These are phyloP conservation scores for Zasmidium cellare DNA, from an alignment of 2,329 filamentous ascomycete species.

Conservation along the genomic window DNA sequence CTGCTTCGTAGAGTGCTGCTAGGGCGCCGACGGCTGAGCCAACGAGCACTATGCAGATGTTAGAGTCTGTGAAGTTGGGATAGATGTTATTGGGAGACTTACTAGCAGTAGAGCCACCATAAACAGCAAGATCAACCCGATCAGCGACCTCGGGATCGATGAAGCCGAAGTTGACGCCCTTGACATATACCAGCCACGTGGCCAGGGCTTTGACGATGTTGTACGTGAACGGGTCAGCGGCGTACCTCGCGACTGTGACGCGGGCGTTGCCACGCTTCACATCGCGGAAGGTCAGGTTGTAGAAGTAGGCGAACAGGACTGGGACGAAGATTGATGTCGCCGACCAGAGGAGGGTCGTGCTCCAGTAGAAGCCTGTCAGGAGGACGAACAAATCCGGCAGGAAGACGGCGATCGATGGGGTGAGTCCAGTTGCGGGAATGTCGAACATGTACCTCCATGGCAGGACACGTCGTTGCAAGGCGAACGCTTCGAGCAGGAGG, in stretches of 20 bases:
- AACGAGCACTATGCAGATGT: slow-evolving; percentile 53
- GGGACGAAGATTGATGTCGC: slow-evolving; percentile 70
- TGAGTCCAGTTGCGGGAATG: slow-evolving; percentile 55
- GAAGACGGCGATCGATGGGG: slow-evolving; percentile 57
- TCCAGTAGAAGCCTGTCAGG: slow-evolving; percentile 77
- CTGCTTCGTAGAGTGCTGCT: slow-evolving; percentile 74
- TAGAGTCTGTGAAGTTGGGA: no score
- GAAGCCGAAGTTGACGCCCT: slow-evolving; percentile 64
- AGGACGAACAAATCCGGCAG: slow-evolving; percentile 81
- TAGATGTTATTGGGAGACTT: no score
- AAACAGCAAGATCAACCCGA: slow-evolving; percentile 66
- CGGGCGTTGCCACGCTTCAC: slow-evolving; percentile 42
- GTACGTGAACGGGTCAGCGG: slow-evolving; percentile 83
- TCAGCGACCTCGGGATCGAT: slow-evolving; percentile 61
- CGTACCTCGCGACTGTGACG: slow-evolving; percentile 51
- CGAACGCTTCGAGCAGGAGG: slow-evolving; percentile 67
- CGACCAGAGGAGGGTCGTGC: slow-evolving; percentile 69
- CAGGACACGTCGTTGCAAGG: slow-evolving; percentile 69
- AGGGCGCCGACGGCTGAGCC: slow-evolving; percentile 68
- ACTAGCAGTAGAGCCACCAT: slow-evolving; percentile 66
- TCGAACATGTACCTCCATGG: slow-evolving; percentile 72
- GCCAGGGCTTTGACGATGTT: slow-evolving; percentile 84
- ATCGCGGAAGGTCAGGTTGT: slow-evolving; percentile 72
- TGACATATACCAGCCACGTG: slow-evolving; percentile 76
- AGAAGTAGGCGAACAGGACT: slow-evolving; percentile 75